These are phyloP conservation scores for Acidomyces sp. DNA, from an alignment of 495 filamentous ascomycete species.

Conservation along the genomic window DNA sequence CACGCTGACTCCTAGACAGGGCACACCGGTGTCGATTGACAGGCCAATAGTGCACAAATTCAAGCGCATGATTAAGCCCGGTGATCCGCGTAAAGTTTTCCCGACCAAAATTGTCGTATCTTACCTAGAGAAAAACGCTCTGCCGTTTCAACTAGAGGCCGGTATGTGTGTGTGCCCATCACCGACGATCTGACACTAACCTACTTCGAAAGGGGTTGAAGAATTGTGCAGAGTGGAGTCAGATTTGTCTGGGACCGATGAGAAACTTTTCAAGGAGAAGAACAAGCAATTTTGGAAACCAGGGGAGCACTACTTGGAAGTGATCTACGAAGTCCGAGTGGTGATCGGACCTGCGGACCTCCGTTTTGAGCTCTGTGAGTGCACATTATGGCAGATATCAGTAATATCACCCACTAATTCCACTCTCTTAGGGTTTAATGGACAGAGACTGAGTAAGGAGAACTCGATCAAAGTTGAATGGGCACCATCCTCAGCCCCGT, in stretches of 20 bases:
- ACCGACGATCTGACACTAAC: too few relatives aligned
- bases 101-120: slow-evolving; percentile 28
- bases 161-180: too few relatives aligned
- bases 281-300: slow-evolving; percentile 30
- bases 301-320: slow-evolving; percentile 27
- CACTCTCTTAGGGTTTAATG: slow-evolving; percentile 26
- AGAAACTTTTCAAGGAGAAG: slow-evolving; percentile 29
- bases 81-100: slow-evolving; percentile 25
- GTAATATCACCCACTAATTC: slow-evolving; percentile 1
- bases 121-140: slow-evolving; percentile 19
- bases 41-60: slow-evolving; percentile 30
- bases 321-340: slow-evolving; percentile 29
- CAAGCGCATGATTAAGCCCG: slow-evolving; percentile 26
- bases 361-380: slow-evolving; percentile 29
- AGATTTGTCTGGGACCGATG: slow-evolving; percentile 26
- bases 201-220: slow-evolving; percentile 25
- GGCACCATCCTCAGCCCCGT: slow-evolving; percentile 4
- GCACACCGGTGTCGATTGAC: slow-evolving; percentile 29
- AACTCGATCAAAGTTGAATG: slow-evolving; percentile 32
- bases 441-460: slow-evolving; percentile 28
- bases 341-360: slow-evolving; percentile 29
- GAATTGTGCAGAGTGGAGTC: slow-evolving; percentile 29
- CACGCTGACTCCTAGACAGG: slow-evolving; percentile 15
- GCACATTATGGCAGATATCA: too few relatives aligned
- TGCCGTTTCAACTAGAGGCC: slow-evolving; percentile 26